Base-by-base conservation (phyloP, 179 eudicot species). In the Sideroxylon spinosum region DNA sequence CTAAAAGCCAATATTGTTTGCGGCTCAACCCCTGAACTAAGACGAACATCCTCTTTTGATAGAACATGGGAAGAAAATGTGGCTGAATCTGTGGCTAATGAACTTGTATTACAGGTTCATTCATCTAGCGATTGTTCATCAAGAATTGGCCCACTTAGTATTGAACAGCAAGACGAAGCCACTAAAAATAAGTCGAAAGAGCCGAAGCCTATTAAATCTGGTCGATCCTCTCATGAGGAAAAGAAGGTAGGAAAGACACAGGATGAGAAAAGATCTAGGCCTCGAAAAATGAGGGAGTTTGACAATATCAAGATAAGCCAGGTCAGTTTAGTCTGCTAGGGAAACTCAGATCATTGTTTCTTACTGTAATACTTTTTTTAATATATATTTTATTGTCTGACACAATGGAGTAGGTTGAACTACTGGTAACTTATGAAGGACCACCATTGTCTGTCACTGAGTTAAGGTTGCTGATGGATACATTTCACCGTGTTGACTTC, bases 241-340 rank as follows among this genome's bases (percentile, higher is more conserved):
- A 95, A 94, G 85, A 94, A 94, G 85, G 84, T 84, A 12, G 98
- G 91, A 73, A 95, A 94, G 85, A 67, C 89, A 64, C 91, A 48
- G 70, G 96, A 92, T 63, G 98, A 95, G 77, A 95, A 92, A 85
- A 87, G 44, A 37, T 37, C 44, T 37, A 37, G 89, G 86, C 95
- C 98, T 44, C 86, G 96, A 66, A 91, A 85, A 80, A 68, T 92
- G 93, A 88, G 92, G 90, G 99, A 94, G 82, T 95, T 95, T 75
- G 91, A 92, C 78, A 92, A 95, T 84, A 91, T 95, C 83, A 95
- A 92, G 86, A 95, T 95, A 72, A 94, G 99, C 86, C 99, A 95
- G 98, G 99, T 95, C 73, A 59, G 87, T 86, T 72, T 16, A 65
- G 70, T 74, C 61, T 13, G 44, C 44, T 37, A 37, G 44, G 22